Conservation (phyloP, 495 filamentous ascomycete genomes). For the Achaetomiella virescens region DNA sequence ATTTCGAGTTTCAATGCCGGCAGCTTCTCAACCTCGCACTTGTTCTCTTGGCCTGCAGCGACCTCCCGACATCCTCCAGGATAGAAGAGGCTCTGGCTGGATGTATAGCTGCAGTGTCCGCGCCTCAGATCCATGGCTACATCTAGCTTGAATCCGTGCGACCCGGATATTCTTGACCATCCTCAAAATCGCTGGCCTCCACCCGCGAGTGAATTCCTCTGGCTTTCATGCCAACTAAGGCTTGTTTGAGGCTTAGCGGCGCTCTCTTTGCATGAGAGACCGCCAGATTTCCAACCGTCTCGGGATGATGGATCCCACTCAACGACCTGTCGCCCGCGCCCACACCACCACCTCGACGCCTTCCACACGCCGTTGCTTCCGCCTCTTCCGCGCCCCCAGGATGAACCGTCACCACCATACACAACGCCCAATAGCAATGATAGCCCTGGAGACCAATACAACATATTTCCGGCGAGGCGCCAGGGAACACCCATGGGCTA, state of each 20-base stretch:
- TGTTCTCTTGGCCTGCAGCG: neutral
- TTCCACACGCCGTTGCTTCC: neutral
- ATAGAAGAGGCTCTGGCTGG: neutral
- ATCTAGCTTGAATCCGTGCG: neutral
- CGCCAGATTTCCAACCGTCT: neutral
- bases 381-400: neutral
- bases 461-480: constrained; percentile 24
- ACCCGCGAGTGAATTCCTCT: too few species aligned
- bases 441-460: constrained; percentile 20
- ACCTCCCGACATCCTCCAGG: neutral
- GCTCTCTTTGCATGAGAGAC: neutral
- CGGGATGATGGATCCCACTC: neutral
- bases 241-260: neutral
- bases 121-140: neutral
- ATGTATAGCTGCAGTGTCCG: constrained; percentile 2
- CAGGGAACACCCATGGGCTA: constrained; percentile 8
- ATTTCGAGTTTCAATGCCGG: neutral
- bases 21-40: too few species aligned
- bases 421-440: constrained; percentile 27
- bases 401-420: constrained; percentile 30
- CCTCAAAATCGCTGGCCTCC: neutral
- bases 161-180: neutral
- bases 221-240: neutral
- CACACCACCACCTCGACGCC: neutral
- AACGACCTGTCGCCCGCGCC: neutral